These are phyloP conservation scores for Saxispiralis lemnorum DNA, from an alignment of 495 filamentous ascomycete genomes.

Conservation along the genomic window DNA sequence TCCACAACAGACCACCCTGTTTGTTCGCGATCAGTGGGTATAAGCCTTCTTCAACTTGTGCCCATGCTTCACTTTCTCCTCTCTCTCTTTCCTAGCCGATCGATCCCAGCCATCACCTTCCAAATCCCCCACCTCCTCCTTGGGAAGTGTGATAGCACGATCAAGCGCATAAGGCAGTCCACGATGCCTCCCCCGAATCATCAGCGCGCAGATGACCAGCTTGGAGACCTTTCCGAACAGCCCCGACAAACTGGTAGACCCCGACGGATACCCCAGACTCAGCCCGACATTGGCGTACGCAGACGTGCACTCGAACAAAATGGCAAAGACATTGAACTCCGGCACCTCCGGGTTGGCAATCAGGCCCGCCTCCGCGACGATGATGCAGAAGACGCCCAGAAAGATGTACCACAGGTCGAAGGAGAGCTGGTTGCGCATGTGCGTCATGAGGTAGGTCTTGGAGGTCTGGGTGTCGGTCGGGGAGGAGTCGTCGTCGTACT, in stretches of 20 bases:
- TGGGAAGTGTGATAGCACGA: slow-evolving; percentile 70
- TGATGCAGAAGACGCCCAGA: slow-evolving; percentile 70
- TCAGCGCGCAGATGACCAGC: slow-evolving; percentile 83
- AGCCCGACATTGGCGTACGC: slow-evolving; percentile 93
- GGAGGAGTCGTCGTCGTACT: slow-evolving; percentile 41
- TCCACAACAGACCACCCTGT: no score
- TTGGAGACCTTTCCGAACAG: slow-evolving; percentile 72
- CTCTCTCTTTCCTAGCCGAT: no score
- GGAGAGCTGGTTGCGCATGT: slow-evolving; percentile 72
- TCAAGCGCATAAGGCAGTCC: slow-evolving; percentile 85
- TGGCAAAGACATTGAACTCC: slow-evolving; percentile 58
- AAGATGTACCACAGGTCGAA: slow-evolving; percentile 95
- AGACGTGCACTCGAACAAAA: slow-evolving; percentile 80
- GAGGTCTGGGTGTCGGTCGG: slow-evolving; percentile 29
- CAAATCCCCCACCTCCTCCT: slow-evolving; percentile 51
- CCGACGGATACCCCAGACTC: slow-evolving; percentile 57
- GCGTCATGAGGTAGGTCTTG: slow-evolving; percentile 63
- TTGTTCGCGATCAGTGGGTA: no score
- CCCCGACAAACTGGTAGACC: slow-evolving; percentile 60
- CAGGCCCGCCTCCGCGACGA: slow-evolving; percentile 57
- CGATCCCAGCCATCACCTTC: slow-evolving; percentile 32
- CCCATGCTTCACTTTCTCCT: no score
- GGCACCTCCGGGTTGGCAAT: slow-evolving; percentile 39
- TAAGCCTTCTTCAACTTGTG: no score
- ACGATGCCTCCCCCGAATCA: slow-evolving; percentile 79